A percentile compares a stretch with the other conserved stretches of the same genome.
phyloP scores from a whole-genome alignment of 345 rosid species.

The Tarenaya hassleriana region DNA sequence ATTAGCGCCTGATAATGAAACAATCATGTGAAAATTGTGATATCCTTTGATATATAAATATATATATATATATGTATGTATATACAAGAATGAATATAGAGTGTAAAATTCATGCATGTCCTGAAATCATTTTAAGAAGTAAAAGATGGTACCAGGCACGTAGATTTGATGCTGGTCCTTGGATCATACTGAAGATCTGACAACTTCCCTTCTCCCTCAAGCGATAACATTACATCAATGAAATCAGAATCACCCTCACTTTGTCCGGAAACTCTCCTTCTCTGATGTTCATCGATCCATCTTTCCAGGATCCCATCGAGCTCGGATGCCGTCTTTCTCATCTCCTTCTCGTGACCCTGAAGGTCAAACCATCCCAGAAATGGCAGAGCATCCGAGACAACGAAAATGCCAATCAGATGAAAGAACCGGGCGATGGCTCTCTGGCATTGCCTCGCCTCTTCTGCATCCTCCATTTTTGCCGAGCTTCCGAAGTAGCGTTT shows the following conservation, averaged over 20 bases:
- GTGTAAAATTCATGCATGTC: too few relatives aligned
- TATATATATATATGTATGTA: too few relatives aligned
- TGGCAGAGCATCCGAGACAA: constrained; percentile 54
- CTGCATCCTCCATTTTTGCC: constrained; percentile 15
- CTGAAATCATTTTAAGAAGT: too few relatives aligned
- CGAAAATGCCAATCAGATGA: constrained; percentile 43
- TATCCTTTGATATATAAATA: too few relatives aligned
- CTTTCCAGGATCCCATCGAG: constrained; percentile 34
- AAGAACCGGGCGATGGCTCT: constrained; percentile 35
- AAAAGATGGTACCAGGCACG: constrained; percentile 37
- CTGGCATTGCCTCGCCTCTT: constrained; percentile 34
- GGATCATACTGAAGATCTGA: constrained; percentile 32
- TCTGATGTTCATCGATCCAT: constrained; percentile 41
- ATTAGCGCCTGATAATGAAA: constrained; percentile 38
- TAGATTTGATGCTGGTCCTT: constrained; percentile 40
- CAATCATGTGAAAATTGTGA: too few relatives aligned
- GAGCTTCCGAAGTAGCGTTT: constrained; percentile 30
- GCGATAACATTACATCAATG: constrained; percentile 32
- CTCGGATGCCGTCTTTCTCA: constrained; percentile 57
- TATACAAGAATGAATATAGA: too few relatives aligned
- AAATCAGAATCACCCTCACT: constrained; percentile 39
- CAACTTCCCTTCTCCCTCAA: constrained; percentile 23
- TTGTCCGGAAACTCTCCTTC: constrained; percentile 24
- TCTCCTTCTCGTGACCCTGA: constrained; percentile 48
- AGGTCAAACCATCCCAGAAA: constrained; percentile 47